Percentiles rank a stretch among this genome's conserved stretches.
phyloP scores from a whole-genome alignment of 2,329 filamentous ascomycete species.

The Hortaea sp. region DNA sequence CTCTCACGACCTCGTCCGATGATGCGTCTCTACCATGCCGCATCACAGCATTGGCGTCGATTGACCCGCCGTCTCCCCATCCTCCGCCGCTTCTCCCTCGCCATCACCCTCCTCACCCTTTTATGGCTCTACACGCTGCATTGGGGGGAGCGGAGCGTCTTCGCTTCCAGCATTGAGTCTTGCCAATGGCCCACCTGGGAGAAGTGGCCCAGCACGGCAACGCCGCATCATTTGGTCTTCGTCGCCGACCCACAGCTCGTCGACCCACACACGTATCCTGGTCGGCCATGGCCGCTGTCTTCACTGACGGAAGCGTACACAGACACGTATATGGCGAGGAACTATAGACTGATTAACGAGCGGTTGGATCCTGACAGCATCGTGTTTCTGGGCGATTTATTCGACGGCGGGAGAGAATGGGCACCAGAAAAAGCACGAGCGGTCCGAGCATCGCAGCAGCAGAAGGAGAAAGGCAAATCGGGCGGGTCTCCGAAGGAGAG shows the following conservation, averaged over 20 bases:
- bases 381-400: constrained; percentile 86
- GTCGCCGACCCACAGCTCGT: constrained; percentile 87
- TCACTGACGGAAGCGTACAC: constrained; percentile 61
- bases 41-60: constrained; percentile 9
- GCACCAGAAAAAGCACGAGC: constrained; percentile 47
- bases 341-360: constrained; percentile 68
- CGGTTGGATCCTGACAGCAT: constrained; percentile 74
- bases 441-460: constrained; percentile 12
- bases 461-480: constrained; percentile 6
- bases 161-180: constrained; percentile 55
- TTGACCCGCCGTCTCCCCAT: constrained; percentile 15
- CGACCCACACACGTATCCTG: constrained; percentile 90
- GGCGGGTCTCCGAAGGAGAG: constrained; percentile 27
- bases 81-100: constrained; percentile 14
- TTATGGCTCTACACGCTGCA: constrained; percentile 70
- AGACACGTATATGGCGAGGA: constrained; percentile 79
- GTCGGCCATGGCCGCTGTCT: constrained; percentile 64
- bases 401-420: constrained; percentile 95
- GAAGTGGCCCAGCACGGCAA: constrained; percentile 69
- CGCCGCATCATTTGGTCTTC: constrained; percentile 74
- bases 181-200: constrained; percentile 89
- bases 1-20: neutral
- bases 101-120: constrained; percentile 11
- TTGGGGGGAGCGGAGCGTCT: constrained; percentile 77
- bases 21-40: constrained; percentile 13